Percentiles rank a stretch among this genome's conserved stretches.
These are phyloP conservation scores for Alternaria gansuensis DNA, from an alignment of 2,329 filamentous ascomycete genomes.

Conservation along the genomic window DNA sequence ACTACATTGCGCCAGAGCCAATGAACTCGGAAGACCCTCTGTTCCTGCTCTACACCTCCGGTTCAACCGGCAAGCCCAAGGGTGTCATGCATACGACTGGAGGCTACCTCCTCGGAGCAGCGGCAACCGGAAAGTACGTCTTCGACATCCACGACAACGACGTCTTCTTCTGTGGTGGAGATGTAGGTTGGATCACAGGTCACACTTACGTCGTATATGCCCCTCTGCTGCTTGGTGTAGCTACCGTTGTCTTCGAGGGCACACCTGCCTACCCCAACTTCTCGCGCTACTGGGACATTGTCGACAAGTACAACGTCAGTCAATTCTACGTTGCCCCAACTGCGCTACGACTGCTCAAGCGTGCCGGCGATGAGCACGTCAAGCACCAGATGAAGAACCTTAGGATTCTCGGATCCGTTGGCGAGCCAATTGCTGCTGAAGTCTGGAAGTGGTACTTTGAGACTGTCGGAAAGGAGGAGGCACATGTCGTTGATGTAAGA, in stretches of 20 bases:
- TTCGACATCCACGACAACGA: slow-evolving; percentile 97
- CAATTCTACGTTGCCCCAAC: slow-evolving; percentile 99
- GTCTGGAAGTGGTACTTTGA: slow-evolving; percentile 99
- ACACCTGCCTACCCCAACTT: slow-evolving; percentile 98
- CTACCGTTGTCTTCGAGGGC: slow-evolving; percentile 96
- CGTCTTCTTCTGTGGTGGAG: slow-evolving; percentile 95
- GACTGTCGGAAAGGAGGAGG: slow-evolving; percentile 89
- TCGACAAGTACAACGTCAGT: slow-evolving; percentile 92
- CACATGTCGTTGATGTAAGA: slow-evolving; percentile 92
- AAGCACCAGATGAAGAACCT: slow-evolving; percentile 88
- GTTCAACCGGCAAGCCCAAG: slow-evolving; percentile 98
- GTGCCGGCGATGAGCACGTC: slow-evolving; percentile 91
- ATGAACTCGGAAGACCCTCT: slow-evolving; percentile 95
- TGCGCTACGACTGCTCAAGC: slow-evolving; percentile 90
- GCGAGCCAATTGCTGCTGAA: slow-evolving; percentile 96
- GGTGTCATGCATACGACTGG: slow-evolving; percentile 97
- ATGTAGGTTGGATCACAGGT: slow-evolving; percentile 98
- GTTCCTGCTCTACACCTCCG: slow-evolving; percentile 97
- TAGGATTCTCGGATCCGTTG: slow-evolving; percentile 90
- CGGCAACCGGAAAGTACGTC: slow-evolving; percentile 95
- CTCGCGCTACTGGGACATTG: slow-evolving; percentile 98
- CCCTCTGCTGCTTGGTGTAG: slow-evolving; percentile 88
- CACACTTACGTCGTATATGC: slow-evolving; percentile 99
- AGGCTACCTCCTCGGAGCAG: slow-evolving; percentile 93
- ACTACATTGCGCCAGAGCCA: slow-evolving; percentile 86